Evolutionary conservation across 768 basidiomycete species (phyloP).

Genomic region (Trametes maxima): DNA sequence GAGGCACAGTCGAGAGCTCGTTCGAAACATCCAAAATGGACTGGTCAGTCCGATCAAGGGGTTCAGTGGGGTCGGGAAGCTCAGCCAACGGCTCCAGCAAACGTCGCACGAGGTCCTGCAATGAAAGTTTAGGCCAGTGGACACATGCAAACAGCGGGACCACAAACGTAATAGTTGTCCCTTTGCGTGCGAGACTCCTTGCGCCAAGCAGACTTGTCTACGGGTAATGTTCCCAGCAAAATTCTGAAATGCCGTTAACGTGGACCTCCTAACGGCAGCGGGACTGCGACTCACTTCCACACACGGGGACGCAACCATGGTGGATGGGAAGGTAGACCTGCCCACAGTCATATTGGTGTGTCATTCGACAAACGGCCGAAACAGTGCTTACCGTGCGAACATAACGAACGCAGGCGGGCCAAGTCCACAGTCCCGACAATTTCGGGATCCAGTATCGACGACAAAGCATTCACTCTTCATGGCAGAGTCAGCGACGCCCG

Average conservation of each 20-base stretch:
- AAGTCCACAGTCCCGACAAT: conserved; percentile 57
- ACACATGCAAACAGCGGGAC: neutral
- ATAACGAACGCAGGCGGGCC: conserved; percentile 54
- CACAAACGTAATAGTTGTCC: conserved; percentile 73
- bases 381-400: conserved; percentile 56
- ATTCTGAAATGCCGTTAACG: conserved; percentile 44
- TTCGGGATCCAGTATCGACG: conserved; percentile 60
- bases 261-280: neutral
- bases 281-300: conserved; percentile 62
- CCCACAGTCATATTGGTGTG: neutral
- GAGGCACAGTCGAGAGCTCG: conserved; percentile 58
- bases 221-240: conserved; percentile 63
- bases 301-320: conserved; percentile 74
- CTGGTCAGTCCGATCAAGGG: conserved; percentile 47
- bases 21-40: conserved; percentile 52
- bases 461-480: conserved; percentile 54
- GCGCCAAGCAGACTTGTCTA: conserved; percentile 60
- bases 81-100: conserved; percentile 56
- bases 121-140: conserved; percentile 16
- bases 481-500: conserved; percentile 2
- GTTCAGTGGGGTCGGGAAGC: conserved; percentile 44
- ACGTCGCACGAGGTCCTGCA: conserved; percentile 68
- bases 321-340: conserved; percentile 76
- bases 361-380: conserved; percentile 6
- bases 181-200: conserved; percentile 59